Conservation (phyloP, 768 basidiomycete species). For the Auriculariales sp. region DNA sequence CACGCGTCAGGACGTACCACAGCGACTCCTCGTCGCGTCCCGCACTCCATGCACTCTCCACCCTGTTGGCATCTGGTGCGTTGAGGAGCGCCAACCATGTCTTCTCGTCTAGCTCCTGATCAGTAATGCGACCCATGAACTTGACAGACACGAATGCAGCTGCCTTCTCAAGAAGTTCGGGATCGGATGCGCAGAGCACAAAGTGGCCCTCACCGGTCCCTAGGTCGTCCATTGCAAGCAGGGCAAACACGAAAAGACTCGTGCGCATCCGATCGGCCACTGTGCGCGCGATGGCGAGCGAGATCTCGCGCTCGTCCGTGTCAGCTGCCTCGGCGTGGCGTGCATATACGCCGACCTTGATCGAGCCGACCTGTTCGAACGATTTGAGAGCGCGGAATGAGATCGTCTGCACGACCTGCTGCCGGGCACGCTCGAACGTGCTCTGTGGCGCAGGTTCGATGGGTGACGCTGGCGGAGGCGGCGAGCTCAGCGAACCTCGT, state of each 20-base stretch:
- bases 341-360: slow-evolving; percentile 35
- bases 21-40: slow-evolving; percentile 49
- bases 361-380: slow-evolving; percentile 33
- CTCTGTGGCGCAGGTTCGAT: too few species aligned
- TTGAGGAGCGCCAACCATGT: slow-evolving; percentile 32
- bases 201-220: slow-evolving; percentile 22
- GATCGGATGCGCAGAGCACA: slow-evolving; percentile 42
- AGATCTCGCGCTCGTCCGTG: slow-evolving; percentile 38
- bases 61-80: background rate
- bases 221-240: slow-evolving; percentile 12
- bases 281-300: slow-evolving; percentile 34
- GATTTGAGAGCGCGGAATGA: slow-evolving; percentile 39
- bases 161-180: slow-evolving; percentile 48
- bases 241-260: slow-evolving; percentile 4
- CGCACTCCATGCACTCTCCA: too few species aligned
- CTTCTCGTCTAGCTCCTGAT: background rate
- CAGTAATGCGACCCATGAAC: slow-evolving; percentile 45
- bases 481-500: too few species aligned
- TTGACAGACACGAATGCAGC: slow-evolving; percentile 50
- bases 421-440: slow-evolving; percentile 45
- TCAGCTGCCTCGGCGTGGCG: slow-evolving; percentile 40
- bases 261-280: slow-evolving; percentile 29
- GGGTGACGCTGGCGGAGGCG: too few species aligned
- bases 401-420: slow-evolving; percentile 43
- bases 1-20: slow-evolving; percentile 54